Evolutionary conservation across 768 basidiomycete genomes (phyloP), one percentile per base, ranked within the genome.

Genomic region (Naganishia kalamii): DNA sequence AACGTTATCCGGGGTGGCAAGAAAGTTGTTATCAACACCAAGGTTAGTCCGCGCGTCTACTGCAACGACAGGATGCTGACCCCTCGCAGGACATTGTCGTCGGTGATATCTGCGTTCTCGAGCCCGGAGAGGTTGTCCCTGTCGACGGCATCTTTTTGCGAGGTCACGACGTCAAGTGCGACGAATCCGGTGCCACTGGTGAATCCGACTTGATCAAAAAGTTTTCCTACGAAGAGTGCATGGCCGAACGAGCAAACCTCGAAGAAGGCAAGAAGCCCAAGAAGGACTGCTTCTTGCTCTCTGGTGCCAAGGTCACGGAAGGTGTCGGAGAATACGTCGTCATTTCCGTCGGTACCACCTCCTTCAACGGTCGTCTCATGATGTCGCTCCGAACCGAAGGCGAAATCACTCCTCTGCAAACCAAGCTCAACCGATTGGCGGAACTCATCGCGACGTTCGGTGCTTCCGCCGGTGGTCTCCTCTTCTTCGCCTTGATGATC

Each of bases 121-220:
- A 98, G 80, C 92, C 96, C 0, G 96, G 96, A 63, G 94, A 99
- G 76, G 87, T 98, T 65, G 75, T 98, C 17, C 96, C 96, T 51
- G 94, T 92, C 78, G 96, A 99, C 74, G 96, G 96, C 61, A 82
- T 99, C 72, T 96, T 94, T 80, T 80, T 99, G 30, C 81, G 84
- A 8, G 94, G 96, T 23, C 90, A 98, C 79, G 92, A 91, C 69
- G 88, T 97, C 70, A 87, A 85, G 74, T 97, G 93, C 75, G 96
- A 99, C 73, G 96, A 98, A 77, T 91, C 90, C 27, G 90, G 90
- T 23, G 92, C 92, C 46, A 98, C 96, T 0, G 96, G 94, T 69
- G 96, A 99, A 80, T 89, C 89, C 8, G 93, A 99, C 77, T 87
- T 92, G 17, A 92, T 99, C 77, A 87, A 86, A 76, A 99, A 99